phyloP scores from a whole-genome alignment of 106 monocot species.

The Acanthochlamys bracteata region DNA sequence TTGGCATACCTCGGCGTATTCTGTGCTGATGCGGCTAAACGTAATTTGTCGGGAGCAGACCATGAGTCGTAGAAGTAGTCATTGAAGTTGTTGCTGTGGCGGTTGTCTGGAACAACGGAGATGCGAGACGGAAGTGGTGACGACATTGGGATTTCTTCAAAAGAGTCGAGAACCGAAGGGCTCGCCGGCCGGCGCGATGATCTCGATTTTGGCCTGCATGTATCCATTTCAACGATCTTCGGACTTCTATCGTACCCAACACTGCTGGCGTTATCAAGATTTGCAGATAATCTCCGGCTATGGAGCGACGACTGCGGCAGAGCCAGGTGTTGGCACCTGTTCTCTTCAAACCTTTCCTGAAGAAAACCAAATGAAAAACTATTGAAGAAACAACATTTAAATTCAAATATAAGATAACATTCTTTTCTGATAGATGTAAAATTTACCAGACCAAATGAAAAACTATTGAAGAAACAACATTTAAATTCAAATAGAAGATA shows the following conservation, averaged over 20 bases:
- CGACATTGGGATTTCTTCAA: slow-evolving; percentile 24
- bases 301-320: slow-evolving; percentile 9
- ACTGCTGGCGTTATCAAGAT: slow-evolving; percentile 19
- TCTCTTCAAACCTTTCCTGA: slow-evolving; percentile 55
- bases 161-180: slow-evolving; percentile 18
- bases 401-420: background rate
- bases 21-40: slow-evolving; percentile 25
- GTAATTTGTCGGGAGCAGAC: slow-evolving; percentile 22
- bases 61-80: slow-evolving; percentile 27
- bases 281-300: slow-evolving; percentile 26
- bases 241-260: slow-evolving; percentile 36
- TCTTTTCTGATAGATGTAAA: background rate
- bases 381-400: background rate
- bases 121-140: slow-evolving; percentile 43
- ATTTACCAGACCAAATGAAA: background rate
- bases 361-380: background rate
- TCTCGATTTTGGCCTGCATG: slow-evolving; percentile 38
- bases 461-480: background rate
- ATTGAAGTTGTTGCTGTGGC: slow-evolving; percentile 13
- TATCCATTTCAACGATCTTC: slow-evolving; percentile 65
- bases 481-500: background rate
- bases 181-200: slow-evolving; percentile 35
- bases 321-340: slow-evolving; percentile 25
- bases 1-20: slow-evolving; percentile 33
- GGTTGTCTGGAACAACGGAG: slow-evolving; percentile 26